These are phyloP conservation scores for Paramecium pentaurelia DNA, from an alignment of 73 alveolate species.

Conservation along the genomic window DNA sequence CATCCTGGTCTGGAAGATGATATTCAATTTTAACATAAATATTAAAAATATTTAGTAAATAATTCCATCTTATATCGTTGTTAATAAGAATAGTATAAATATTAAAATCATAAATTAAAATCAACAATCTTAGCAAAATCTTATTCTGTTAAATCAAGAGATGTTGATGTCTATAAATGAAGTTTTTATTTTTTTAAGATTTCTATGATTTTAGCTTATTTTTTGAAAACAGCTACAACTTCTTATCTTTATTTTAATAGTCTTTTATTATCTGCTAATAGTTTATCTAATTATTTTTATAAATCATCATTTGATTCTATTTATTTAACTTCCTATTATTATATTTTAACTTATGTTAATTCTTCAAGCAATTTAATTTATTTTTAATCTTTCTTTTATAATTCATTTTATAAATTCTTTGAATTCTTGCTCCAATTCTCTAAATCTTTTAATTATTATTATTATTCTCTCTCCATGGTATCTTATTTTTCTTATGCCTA, in stretches of 20 bases:
- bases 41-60: not conserved
- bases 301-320: slow-evolving; percentile 10
- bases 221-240: slow-evolving; percentile 29
- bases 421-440: slow-evolving; percentile 40
- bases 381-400: not conserved
- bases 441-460: not conserved
- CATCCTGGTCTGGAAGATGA: slow-evolving; percentile 55
- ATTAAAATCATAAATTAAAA: not conserved
- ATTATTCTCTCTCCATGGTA: not conserved
- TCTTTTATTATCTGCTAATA: slow-evolving; percentile 15
- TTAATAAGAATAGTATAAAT: not conserved
- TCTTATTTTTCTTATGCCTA: not conserved
- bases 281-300: slow-evolving; percentile 22
- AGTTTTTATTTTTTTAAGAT: slow-evolving; percentile 4
- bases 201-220: slow-evolving; percentile 25
- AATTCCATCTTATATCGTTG: not conserved
- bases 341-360: not conserved
- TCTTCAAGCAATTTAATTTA: slow-evolving; percentile 16
- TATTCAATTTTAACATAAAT: not conserved
- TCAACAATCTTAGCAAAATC: slow-evolving; percentile 47
- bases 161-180: not conserved
- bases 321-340: not conserved
- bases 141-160: slow-evolving; percentile 26
- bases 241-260: slow-evolving; percentile 28
- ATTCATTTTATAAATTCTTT: not conserved